These are phyloP conservation scores for Barbatosphaeria neglecta DNA, from an alignment of 495 filamentous ascomycete genomes.

Conservation along the genomic window DNA sequence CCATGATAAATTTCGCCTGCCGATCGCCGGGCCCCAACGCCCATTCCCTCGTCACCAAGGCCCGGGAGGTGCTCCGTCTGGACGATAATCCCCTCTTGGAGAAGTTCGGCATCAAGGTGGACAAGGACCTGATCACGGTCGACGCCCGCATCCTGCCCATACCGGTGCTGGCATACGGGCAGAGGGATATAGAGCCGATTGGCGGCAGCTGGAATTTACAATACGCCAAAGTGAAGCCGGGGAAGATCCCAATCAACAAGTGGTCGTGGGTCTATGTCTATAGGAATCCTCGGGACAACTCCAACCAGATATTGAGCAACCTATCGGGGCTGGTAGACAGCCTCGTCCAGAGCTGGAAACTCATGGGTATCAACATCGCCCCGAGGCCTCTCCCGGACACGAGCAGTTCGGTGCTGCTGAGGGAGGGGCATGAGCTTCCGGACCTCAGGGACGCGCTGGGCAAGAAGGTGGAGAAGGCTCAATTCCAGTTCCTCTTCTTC, in stretches of 20 bases:
- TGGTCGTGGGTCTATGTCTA: constrained; percentile 22
- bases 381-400: not conserved
- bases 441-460: not conserved
- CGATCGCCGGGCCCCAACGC: constrained; percentile 55
- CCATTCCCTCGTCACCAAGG: constrained; percentile 46
- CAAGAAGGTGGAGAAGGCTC: not conserved
- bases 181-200: no score
- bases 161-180: constrained; percentile 46
- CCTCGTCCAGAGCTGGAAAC: no score
- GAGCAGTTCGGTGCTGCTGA: not conserved
- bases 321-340: no score
- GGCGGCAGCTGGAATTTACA: constrained; percentile 33
- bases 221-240: constrained; percentile 17
- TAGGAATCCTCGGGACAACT: not conserved
- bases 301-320: no score
- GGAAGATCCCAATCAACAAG: constrained; percentile 12
- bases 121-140: constrained; percentile 49
- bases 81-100: constrained; percentile 21
- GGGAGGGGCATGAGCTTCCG: not conserved
- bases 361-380: constrained; percentile 24
- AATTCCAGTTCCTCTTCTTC: constrained; percentile 44
- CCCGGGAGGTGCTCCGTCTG: constrained; percentile 25
- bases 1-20: constrained; percentile 62
- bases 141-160: constrained; percentile 46
- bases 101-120: constrained; percentile 45